Percentiles rank a stretch among this genome's conserved stretches.
Conservation (phyloP, 148 eudicot species). For the Heliosperma pusillum region DNA sequence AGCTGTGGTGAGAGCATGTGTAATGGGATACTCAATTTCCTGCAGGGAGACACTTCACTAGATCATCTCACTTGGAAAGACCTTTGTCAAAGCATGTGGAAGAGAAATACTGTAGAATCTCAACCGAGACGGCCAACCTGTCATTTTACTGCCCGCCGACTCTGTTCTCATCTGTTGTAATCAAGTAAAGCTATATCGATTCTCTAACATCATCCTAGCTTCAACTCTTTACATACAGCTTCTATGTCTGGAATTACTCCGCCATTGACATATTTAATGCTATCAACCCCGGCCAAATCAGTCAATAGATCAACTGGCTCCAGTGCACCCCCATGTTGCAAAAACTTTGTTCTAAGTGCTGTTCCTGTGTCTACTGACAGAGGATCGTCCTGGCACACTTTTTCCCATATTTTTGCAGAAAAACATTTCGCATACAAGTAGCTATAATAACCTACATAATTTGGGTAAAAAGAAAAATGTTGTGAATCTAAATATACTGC, state of each 20-base stretch:
- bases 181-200: not conserved
- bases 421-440: slow-evolving; percentile 96
- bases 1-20: not conserved
- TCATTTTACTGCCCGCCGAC: not conserved
- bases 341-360: slow-evolving; percentile 65
- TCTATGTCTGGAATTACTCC: slow-evolving; percentile 77
- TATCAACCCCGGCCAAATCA: slow-evolving; percentile 60
- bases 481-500: slow-evolving; percentile 4
- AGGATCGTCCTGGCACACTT: slow-evolving; percentile 71
- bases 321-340: slow-evolving; percentile 90
- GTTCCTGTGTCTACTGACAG: slow-evolving; percentile 67
- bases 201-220: slow-evolving; percentile 23
- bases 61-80: not conserved
- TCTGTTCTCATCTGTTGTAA: slow-evolving; percentile 1
- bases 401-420: slow-evolving; percentile 88
- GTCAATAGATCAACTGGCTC: slow-evolving; percentile 61
- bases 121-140: not conserved
- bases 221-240: slow-evolving; percentile 59
- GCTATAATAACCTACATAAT: slow-evolving; percentile 74
- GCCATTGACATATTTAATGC: slow-evolving; percentile 43
- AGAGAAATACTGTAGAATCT: not conserved
- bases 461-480: not conserved
- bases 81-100: not conserved
- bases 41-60: not conserved
- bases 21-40: not conserved